Conservation (phyloP, 352 stramenopile genomes). For the Pythium phragmiticola region DNA sequence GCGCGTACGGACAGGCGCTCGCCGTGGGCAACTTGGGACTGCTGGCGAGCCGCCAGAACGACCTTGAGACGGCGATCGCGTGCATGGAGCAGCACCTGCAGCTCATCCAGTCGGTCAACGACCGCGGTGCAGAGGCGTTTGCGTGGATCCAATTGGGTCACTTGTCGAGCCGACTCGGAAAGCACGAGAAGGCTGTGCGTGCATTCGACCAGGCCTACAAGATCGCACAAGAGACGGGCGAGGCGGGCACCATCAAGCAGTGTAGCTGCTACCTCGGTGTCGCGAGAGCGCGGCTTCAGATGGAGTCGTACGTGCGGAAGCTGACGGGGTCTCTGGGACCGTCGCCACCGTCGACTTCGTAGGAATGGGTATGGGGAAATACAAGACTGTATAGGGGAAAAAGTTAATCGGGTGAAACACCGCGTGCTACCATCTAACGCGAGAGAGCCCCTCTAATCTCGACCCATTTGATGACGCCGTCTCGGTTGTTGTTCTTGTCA, state of each 20-base stretch:
- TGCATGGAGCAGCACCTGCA: slow-evolving; percentile 91
- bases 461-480: slow-evolving; percentile 85
- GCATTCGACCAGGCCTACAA: slow-evolving; percentile 82
- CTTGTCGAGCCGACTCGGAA: slow-evolving; percentile 50
- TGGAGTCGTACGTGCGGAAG: slow-evolving; percentile 53
- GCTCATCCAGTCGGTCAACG: slow-evolving; percentile 82
- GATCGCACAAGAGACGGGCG: slow-evolving; percentile 63
- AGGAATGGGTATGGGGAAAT: too few species aligned
- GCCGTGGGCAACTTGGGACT: slow-evolving; percentile 87
- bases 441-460: slow-evolving; percentile 45
- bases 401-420: too few species aligned
- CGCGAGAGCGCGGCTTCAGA: slow-evolving; percentile 63
- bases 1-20: slow-evolving; percentile 80
- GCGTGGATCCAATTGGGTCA: slow-evolving; percentile 87
- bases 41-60: slow-evolving; percentile 80
- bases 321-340: slow-evolving; percentile 33
- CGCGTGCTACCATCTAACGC: slow-evolving; percentile 2
- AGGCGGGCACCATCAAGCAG: slow-evolving; percentile 68
- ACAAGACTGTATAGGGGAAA: too few species aligned
- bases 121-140: slow-evolving; percentile 74
- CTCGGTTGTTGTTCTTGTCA: slow-evolving; percentile 80
- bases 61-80: slow-evolving; percentile 69
- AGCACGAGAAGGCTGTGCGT: slow-evolving; percentile 68
- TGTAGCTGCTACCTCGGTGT: slow-evolving; percentile 82
- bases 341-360: background rate